phyloP scores from a whole-genome alignment of 2,329 filamentous ascomycete species.

The Sporothrix euskadiensis region DNA sequence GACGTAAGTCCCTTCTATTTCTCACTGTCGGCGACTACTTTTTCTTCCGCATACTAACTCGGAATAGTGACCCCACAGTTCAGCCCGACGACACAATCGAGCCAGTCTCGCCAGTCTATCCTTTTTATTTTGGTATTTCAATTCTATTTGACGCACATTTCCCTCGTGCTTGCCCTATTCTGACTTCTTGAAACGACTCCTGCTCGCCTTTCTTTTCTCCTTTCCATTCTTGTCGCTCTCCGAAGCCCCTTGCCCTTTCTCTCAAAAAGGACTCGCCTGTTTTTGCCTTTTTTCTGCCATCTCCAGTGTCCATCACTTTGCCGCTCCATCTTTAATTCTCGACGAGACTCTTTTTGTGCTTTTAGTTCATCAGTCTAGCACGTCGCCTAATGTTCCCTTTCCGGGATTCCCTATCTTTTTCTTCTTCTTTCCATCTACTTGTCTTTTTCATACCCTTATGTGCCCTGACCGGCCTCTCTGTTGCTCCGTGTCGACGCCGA shows the following conservation, averaged over 20 bases:
- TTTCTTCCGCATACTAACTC: background rate
- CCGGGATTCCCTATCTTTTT: background rate
- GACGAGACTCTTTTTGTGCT: background rate
- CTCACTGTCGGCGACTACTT: background rate
- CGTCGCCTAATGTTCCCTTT: background rate
- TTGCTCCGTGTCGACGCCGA: background rate
- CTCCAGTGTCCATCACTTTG: no score
- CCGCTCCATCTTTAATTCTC: background rate
- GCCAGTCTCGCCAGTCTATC: background rate
- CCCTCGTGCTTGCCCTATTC: background rate
- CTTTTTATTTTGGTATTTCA: background rate
- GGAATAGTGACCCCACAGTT: background rate
- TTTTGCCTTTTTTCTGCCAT: background rate
- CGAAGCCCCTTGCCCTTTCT: background rate
- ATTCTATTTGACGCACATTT: background rate
- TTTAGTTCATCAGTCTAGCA: background rate
- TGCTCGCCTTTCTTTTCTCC: background rate
- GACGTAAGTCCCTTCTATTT: background rate
- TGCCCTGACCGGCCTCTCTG: background rate
- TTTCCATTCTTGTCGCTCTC: background rate
- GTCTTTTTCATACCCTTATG: background rate
- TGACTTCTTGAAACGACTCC: background rate
- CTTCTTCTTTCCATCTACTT: no score
- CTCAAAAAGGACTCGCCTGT: background rate
- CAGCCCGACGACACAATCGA: background rate